phyloP scores from a whole-genome alignment of 2,329 filamentous ascomycete genomes.

The Sarocladiaceae sp. region DNA sequence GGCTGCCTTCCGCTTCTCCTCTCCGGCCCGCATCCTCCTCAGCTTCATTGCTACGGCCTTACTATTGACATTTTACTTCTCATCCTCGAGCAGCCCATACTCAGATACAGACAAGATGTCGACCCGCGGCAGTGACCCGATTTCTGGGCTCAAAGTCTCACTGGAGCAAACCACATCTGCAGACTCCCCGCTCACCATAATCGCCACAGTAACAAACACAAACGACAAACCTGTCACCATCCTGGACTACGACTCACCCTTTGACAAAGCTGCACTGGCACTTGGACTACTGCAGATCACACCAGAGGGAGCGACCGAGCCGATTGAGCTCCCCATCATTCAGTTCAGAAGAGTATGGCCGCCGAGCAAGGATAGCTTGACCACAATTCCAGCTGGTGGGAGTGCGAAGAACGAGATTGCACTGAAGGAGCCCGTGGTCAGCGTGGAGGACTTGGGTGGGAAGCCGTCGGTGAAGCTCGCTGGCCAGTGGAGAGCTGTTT shows the following conservation, averaged over 20 bases:
- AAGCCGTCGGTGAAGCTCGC: slow-evolving; percentile 27
- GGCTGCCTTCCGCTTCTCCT: background rate
- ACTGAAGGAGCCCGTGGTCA: slow-evolving; percentile 31
- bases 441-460: slow-evolving; percentile 26
- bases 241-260: slow-evolving; percentile 39
- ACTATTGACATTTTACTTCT: background rate
- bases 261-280: slow-evolving; percentile 37
- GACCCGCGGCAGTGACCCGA: slow-evolving; percentile 3
- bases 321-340: slow-evolving; percentile 32
- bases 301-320: slow-evolving; percentile 25
- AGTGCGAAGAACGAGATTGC: slow-evolving; percentile 29
- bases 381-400: slow-evolving; percentile 34
- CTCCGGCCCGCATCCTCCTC: background rate
- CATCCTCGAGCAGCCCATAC: background rate
- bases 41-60: background rate
- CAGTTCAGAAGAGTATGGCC: slow-evolving; percentile 37
- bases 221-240: slow-evolving; percentile 33
- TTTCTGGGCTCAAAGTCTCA: slow-evolving; percentile 26
- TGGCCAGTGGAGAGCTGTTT: slow-evolving; percentile 33
- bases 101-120: background rate
- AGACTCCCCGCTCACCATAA: slow-evolving; percentile 29
- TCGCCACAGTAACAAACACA: slow-evolving; percentile 35
- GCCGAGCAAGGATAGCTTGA: slow-evolving; percentile 30
- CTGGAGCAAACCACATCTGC: slow-evolving; percentile 26
- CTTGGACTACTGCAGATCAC: slow-evolving; percentile 38